Conservation (phyloP, 257 asterid species). For the Scutellaria minor region DNA sequence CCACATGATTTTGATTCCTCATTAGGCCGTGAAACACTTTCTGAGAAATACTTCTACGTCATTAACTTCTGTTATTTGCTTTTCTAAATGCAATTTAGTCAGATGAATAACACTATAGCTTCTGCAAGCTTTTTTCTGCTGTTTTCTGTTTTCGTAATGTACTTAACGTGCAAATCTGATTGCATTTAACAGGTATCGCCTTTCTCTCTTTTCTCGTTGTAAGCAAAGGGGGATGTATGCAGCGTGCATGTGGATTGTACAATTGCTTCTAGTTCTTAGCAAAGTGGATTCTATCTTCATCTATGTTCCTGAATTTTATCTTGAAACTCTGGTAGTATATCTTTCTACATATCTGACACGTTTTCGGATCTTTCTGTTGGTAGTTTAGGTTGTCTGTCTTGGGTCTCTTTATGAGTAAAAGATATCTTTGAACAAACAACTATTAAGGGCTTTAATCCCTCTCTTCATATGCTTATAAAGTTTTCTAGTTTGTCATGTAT, state of each 20-base stretch:
- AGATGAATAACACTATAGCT: conserved; percentile 12
- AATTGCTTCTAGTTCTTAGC: conserved; percentile 86
- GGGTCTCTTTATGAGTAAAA: conserved; percentile 26
- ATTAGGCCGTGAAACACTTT: conserved; percentile 9
- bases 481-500: neutral
- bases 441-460: too few species aligned
- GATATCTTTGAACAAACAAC: neutral
- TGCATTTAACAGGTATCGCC: conserved; percentile 74
- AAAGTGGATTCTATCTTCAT: conserved; percentile 69
- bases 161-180: conserved; percentile 25
- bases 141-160: conserved; percentile 8
- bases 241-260: conserved; percentile 93
- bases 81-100: neutral
- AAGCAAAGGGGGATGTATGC: conserved; percentile 98
- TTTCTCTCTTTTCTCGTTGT: conserved; percentile 85
- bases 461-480: neutral
- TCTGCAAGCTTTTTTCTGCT: conserved; percentile 21
- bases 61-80: neutral
- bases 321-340: conserved; percentile 82
- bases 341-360: conserved; percentile 19
- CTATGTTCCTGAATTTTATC: conserved; percentile 88
- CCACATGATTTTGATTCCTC: conserved; percentile 15
- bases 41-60: conserved; percentile 1
- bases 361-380: conserved; percentile 23
- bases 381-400: neutral